A percentile compares a stretch with the other conserved stretches of the same genome.
phyloP scores from a whole-genome alignment of 2,329 filamentous ascomycete species.

The Apiospora hydei region DNA sequence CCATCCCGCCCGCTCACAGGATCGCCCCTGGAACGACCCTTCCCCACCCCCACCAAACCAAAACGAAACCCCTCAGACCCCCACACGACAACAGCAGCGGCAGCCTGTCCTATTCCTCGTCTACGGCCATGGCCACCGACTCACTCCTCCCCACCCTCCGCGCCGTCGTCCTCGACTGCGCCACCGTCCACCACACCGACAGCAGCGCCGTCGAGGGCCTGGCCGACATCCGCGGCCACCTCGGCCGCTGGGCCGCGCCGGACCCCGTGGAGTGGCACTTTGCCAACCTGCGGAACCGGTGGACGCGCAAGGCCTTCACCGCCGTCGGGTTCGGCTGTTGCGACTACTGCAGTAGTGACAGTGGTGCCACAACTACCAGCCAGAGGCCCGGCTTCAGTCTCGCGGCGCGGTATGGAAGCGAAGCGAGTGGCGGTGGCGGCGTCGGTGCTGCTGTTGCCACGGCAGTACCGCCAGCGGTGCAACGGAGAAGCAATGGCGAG shows the following conservation, averaged over 20 bases:
- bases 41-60: conserved; percentile 55
- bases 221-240: conserved; percentile 93
- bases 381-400: conserved; percentile 39
- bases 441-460: too few species aligned
- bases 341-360: conserved; percentile 49
- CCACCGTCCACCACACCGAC: conserved; percentile 91
- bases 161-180: conserved; percentile 94
- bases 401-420: conserved; percentile 30
- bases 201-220: conserved; percentile 90
- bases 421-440: background rate
- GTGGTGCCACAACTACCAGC: conserved; percentile 40
- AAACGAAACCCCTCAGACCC: background rate
- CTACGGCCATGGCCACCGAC: conserved; percentile 48
- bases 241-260: conserved; percentile 83
- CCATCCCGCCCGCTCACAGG: background rate
- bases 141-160: conserved; percentile 72
- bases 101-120: background rate
- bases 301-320: conserved; percentile 90
- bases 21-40: conserved; percentile 80
- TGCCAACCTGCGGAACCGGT: conserved; percentile 90
- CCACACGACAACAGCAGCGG: background rate
- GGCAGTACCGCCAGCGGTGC: background rate
- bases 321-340: conserved; percentile 91
- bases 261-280: conserved; percentile 94
- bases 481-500: conserved; percentile 28